phyloP scores from a whole-genome alignment of 1,284 basidiomycete species.

The Earliella scabrosa region DNA sequence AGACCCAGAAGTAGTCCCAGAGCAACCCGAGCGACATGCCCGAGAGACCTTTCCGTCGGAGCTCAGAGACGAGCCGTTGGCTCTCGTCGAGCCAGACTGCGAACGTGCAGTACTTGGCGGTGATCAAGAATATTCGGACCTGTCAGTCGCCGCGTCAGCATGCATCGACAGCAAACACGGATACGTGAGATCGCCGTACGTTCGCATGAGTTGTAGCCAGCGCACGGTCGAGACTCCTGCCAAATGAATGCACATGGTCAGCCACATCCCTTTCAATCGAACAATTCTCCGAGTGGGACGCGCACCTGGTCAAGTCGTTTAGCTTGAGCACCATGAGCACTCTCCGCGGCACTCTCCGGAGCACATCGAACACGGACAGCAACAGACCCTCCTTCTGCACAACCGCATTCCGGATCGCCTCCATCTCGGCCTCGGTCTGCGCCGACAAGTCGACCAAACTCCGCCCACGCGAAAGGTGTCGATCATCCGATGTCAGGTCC shows the following conservation, averaged over 20 bases:
- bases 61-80: conserved; percentile 49
- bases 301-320: conserved; percentile 80
- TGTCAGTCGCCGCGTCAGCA: conserved; percentile 30
- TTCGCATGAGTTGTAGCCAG: conserved; percentile 78
- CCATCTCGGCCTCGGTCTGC: conserved; percentile 74
- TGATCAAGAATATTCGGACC: conserved; percentile 89
- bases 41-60: conserved; percentile 52
- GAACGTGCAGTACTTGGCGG: conserved; percentile 87
- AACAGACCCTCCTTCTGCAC: conserved; percentile 82
- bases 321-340: conserved; percentile 90
- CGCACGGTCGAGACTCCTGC: conserved; percentile 73
- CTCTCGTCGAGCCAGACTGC: conserved; percentile 88
- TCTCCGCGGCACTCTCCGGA: conserved; percentile 81
- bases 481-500: conserved; percentile 27
- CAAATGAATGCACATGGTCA: too few species aligned
- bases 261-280: too few species aligned
- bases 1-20: conserved; percentile 58
- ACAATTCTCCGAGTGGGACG: conserved; percentile 1
- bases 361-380: conserved; percentile 81
- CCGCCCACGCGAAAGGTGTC: conserved; percentile 58
- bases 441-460: conserved; percentile 77
- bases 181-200: conserved; percentile 43
- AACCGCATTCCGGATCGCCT: conserved; percentile 81
- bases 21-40: conserved; percentile 53
- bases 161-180: too few species aligned